Percentiles rank a stretch among this genome's conserved stretches.
Conservation (phyloP, 805 yeast species). For the Huiozyma naganishii region DNA sequence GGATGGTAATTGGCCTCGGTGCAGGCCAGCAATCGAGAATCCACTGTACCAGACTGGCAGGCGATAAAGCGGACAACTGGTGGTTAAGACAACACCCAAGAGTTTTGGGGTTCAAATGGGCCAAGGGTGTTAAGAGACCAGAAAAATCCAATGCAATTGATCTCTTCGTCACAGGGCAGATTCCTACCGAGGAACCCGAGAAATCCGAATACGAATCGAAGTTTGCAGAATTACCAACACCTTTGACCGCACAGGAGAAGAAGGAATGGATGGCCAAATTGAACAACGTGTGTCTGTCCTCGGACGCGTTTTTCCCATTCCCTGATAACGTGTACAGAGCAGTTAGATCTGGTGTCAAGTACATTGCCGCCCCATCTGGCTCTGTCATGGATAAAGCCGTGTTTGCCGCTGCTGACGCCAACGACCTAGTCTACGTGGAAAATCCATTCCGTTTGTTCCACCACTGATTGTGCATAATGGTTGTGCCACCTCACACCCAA, state of each 20-base stretch:
- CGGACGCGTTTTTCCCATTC: conserved; percentile 99
- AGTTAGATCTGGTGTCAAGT: conserved; percentile 89
- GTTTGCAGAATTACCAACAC: conserved; percentile 72
- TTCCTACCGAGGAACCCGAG: conserved; percentile 88
- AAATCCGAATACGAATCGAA: conserved; percentile 83
- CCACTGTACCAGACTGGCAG: conserved; percentile 97
- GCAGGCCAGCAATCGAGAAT: conserved; percentile 99
- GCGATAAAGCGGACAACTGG: conserved; percentile 99
- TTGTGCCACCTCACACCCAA: no score
- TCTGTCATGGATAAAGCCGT: conserved; percentile 97
- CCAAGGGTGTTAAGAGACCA: conserved; percentile 95
- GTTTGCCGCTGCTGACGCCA: conserved; percentile 87
- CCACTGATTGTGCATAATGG: conserved; percentile 39
- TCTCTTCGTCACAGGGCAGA: conserved; percentile 79
- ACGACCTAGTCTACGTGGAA: conserved; percentile 84
- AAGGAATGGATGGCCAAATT: conserved; percentile 73
- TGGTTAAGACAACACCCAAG: conserved; percentile 98
- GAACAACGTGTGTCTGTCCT: conserved; percentile 77
- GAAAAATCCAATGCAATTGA: conserved; percentile 97
- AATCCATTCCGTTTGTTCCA: conserved; percentile 97
- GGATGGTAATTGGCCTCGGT: conserved; percentile 97
- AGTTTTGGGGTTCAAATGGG: conserved; percentile 91
- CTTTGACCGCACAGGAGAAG: conserved; percentile 74
- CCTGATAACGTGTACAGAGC: conserved; percentile 98
- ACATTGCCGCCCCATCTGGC: conserved; percentile 92